Evolutionary conservation across 768 basidiomycete species (phyloP).

Genomic region (Russula dissimulans): DNA sequence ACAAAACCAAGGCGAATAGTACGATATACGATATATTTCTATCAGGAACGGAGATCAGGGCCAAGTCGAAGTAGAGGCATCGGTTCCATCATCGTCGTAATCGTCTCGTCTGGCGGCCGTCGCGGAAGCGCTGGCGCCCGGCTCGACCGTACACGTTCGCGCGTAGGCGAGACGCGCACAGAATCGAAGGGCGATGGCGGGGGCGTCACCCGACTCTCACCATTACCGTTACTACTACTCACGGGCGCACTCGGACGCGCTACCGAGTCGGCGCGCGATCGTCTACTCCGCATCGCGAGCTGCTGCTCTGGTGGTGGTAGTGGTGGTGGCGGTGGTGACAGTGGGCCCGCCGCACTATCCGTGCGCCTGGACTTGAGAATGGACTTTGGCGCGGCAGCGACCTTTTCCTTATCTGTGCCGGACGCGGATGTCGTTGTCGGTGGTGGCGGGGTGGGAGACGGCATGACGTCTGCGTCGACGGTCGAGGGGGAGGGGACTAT

Average conservation of each 20-base stretch:
- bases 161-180: neutral
- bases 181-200: conserved; percentile 14
- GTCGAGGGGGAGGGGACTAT: conserved; percentile 7
- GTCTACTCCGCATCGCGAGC: conserved; percentile 3
- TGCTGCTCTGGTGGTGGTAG: conserved; percentile 17
- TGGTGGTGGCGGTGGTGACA: conserved; percentile 33
- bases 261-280: conserved; percentile 10
- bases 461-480: conserved; percentile 17
- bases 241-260: neutral
- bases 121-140: conserved; percentile 24
- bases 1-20: neutral
- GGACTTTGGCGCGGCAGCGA: conserved; percentile 48
- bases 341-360: conserved; percentile 57
- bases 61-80: conserved; percentile 24
- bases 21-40: conserved; percentile 18
- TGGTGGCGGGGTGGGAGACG: conserved; percentile 19
- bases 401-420: conserved; percentile 33
- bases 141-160: conserved; percentile 26
- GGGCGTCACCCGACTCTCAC: neutral
- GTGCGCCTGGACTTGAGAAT: conserved; percentile 62
- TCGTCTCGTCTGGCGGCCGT: conserved; percentile 30
- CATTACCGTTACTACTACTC: neutral
- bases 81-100: conserved; percentile 52
- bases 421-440: conserved; percentile 22
- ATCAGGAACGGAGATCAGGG: conserved; percentile 17